A percentile compares a stretch with the other conserved stretches of the same genome.
Evolutionary conservation across 805 yeast genomes (phyloP).

Genomic region (Pichia sporocuriosa): DNA sequence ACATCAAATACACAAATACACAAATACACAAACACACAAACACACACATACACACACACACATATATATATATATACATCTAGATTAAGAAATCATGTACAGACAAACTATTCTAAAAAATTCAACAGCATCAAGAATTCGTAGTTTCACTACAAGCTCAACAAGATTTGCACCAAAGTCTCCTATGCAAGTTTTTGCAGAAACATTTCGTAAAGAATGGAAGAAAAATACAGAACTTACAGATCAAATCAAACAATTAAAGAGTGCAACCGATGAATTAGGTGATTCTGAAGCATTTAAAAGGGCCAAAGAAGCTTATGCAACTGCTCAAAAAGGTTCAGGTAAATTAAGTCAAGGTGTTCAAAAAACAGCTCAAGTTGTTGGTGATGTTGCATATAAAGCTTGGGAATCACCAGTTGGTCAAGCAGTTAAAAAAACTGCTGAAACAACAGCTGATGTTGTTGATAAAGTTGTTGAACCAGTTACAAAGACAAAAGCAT

Average conservation of each 20-base stretch:
- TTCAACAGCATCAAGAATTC: slow-evolving; percentile 2
- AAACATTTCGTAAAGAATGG: slow-evolving; percentile 88
- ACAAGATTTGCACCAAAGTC: slow-evolving; percentile 36
- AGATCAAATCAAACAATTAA: slow-evolving; percentile 87
- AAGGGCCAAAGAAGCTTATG: slow-evolving; percentile 87
- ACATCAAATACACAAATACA: no score
- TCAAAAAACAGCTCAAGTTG: slow-evolving; percentile 86
- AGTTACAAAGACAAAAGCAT: slow-evolving; percentile 81
- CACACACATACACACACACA: no score
- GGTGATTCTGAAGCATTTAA: slow-evolving; percentile 92
- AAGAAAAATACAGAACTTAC: slow-evolving; percentile 84
- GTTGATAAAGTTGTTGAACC: slow-evolving; percentile 91
- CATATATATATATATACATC: no score
- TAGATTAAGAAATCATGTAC: slow-evolving; percentile 4
- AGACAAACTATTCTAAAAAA: slow-evolving; percentile 5
- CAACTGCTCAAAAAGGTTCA: slow-evolving; percentile 66
- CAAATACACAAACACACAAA: no score
- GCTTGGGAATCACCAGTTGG: slow-evolving; percentile 98
- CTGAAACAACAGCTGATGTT: slow-evolving; percentile 72
- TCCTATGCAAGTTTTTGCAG: slow-evolving; percentile 88
- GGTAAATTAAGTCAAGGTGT: slow-evolving; percentile 63
- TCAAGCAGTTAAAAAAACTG: slow-evolving; percentile 78
- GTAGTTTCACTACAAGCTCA: slow-evolving; percentile 4
- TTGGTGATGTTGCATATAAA: slow-evolving; percentile 79
- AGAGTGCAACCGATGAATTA: slow-evolving; percentile 91